A percentile compares a stretch with the other conserved stretches of the same genome.
These are phyloP conservation scores for Suillus subluteus DNA, from an alignment of 768 basidiomycete genomes.

Conservation along the genomic window DNA sequence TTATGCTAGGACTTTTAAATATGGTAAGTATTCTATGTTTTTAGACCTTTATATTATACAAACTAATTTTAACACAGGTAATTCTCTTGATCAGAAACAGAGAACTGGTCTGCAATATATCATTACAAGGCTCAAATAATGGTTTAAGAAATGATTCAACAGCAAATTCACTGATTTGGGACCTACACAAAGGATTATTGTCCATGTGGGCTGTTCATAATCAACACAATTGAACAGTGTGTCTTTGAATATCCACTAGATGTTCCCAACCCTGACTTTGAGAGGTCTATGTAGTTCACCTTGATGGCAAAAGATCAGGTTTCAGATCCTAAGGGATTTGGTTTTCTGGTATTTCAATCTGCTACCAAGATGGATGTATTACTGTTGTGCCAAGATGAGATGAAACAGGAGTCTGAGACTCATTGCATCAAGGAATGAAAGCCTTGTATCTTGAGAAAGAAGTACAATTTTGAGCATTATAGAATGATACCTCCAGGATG, in stretches of 20 bases:
- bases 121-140: not conserved
- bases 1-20: not conserved
- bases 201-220: not conserved
- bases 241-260: not conserved
- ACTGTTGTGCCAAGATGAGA: too few species aligned
- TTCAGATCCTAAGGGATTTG: not conserved
- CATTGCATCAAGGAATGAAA: too few species aligned
- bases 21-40: not conserved
- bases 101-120: not conserved
- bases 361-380: too few species aligned
- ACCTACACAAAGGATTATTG: not conserved
- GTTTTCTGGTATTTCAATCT: too few species aligned
- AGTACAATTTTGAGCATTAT: too few species aligned
- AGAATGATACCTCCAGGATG: too few species aligned
- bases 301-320: not conserved
- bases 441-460: too few species aligned
- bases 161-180: not conserved
- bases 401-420: too few species aligned
- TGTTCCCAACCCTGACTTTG: not conserved
- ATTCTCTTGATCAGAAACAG: not conserved
- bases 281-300: not conserved
- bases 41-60: not conserved
- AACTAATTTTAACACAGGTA: not conserved
- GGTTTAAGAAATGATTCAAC: not conserved
- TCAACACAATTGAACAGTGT: not conserved